Base-by-base conservation (phyloP, 1,284 basidiomycete genomes). In the Cryptococcus sp. region DNA sequence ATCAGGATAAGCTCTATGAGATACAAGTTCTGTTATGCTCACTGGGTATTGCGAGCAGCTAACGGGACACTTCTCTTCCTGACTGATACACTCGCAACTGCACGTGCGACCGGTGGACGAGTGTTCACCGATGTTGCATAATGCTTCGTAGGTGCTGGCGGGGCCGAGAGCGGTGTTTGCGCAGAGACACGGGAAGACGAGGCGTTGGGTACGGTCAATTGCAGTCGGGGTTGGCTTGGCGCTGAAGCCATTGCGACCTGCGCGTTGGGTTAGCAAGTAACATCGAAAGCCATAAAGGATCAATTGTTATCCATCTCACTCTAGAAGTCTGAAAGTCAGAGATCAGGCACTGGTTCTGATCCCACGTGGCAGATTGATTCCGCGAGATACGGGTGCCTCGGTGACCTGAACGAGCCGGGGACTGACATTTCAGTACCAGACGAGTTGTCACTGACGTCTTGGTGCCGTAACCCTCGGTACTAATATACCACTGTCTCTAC, bases 31-130 rank as follows among this genome's bases (percentile, higher is more conserved):
- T 16, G n/a, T n/a, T 13, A 50, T 5, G 38, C 64, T 51, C 50
- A 66, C 64, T 59, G 56, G 5, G 53, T 46, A 52, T 45, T 57
- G 15, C 45, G 29, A n/a, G 50, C 54, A 23, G 58, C 51, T 22
- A 58, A 13, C n/a, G 55, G 54, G n/a, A 47, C 16, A 50, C 57
- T 51, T 47, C 54, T 55, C 49, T 54, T 62, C 51, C 46, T 56
- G 8, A 56, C 39, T 7, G 57, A 46, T 55, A 4, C 40, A 20
- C n/a, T 17, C 7, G 53, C 29, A n/a, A 44, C 26, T 3, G 25
- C 37, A 39, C 34, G 34, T 17, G 34, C 37, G 8, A 20, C n/a
- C 19, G 45, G 41, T 6, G 39, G 26, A 17, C 48, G 20, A 15
- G 17, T 22, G 26, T 49, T 10, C 29, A 39, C 20, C 43, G 55